phyloP scores from a whole-genome alignment of 768 basidiomycete genomes.

The Sarcomyxa edulis region DNA sequence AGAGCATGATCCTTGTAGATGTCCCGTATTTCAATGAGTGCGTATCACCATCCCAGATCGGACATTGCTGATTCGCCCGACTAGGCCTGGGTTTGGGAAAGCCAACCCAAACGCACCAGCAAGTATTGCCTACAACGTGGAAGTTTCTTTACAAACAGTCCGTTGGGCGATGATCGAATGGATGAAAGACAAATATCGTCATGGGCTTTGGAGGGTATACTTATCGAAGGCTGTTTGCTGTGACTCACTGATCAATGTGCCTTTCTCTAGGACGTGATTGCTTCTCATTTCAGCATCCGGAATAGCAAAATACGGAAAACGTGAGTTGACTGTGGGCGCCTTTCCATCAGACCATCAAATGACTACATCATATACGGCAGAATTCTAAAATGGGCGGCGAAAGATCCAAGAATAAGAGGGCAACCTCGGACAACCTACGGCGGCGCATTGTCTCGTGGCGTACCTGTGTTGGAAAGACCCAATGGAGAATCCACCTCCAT shows the following conservation, averaged over 20 bases:
- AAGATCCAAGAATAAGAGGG: slow-evolving; percentile 20
- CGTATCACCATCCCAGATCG: slow-evolving; percentile 12
- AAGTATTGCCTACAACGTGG: slow-evolving; percentile 42
- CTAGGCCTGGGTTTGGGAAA: slow-evolving; percentile 43
- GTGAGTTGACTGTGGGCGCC: slow-evolving; percentile 1
- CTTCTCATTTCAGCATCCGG: slow-evolving; percentile 7
- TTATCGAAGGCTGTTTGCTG: background rate
- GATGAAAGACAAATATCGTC: slow-evolving; percentile 35
- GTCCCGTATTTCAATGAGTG: slow-evolving; percentile 55
- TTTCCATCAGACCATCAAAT: background rate
- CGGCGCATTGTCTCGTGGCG: background rate
- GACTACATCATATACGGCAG: slow-evolving; percentile 13
- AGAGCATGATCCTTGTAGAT: slow-evolving; percentile 54
- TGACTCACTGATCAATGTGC: background rate
- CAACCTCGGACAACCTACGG: background rate
- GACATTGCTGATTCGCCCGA: background rate
- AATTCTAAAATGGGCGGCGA: slow-evolving; percentile 27
- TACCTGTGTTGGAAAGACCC: too few species aligned
- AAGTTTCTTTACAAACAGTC: slow-evolving; percentile 36
- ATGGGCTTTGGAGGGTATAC: slow-evolving; percentile 43
- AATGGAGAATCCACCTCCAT: slow-evolving; percentile 3
- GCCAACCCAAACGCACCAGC: slow-evolving; percentile 25
- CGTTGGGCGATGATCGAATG: slow-evolving; percentile 53
- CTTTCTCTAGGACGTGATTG: slow-evolving; percentile 8
- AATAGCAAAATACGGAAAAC: slow-evolving; percentile 2